phyloP scores from a whole-genome alignment of 2,329 filamentous ascomycete species.

The Colletotrichum sp. region DNA sequence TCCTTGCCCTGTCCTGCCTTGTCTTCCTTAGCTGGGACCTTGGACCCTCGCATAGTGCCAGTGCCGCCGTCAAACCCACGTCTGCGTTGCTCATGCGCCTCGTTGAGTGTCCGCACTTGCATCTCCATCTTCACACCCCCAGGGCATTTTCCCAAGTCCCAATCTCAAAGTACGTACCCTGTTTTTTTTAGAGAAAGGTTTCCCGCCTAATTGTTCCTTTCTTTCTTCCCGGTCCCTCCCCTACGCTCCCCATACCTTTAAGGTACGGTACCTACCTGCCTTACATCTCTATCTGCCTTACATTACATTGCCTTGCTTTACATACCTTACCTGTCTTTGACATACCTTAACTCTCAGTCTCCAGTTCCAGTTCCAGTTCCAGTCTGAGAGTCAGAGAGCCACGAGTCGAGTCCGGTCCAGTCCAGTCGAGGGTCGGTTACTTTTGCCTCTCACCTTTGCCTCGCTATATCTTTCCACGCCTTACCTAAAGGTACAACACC shows the following conservation, averaged over 20 bases:
- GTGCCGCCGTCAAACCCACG: neutral
- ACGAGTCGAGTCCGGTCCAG: neutral
- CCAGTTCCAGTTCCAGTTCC: neutral
- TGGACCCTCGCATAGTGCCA: neutral
- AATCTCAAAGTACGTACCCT: neutral
- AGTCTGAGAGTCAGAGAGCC: neutral
- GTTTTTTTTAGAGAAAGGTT: neutral
- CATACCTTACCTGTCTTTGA: neutral
- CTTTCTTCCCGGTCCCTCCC: neutral
- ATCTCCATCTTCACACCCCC: neutral
- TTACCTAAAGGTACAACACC: neutral
- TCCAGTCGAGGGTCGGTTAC: neutral
- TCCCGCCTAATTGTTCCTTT: neutral
- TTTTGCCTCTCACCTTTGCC: neutral
- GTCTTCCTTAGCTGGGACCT: neutral
- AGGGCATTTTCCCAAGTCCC: neutral
- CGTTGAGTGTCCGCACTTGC: neutral
- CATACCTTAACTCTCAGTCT: neutral
- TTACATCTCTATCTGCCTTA: neutral
- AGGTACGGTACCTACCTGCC: neutral
- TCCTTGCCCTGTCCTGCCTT: neutral
- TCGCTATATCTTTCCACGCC: neutral
- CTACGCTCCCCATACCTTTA: neutral
- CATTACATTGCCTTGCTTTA: neutral
- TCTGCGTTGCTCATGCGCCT: constrained; percentile 7